Base-by-base conservation (phyloP, 2,329 filamentous ascomycete genomes). In the Verticillium nonalfalfae region DNA sequence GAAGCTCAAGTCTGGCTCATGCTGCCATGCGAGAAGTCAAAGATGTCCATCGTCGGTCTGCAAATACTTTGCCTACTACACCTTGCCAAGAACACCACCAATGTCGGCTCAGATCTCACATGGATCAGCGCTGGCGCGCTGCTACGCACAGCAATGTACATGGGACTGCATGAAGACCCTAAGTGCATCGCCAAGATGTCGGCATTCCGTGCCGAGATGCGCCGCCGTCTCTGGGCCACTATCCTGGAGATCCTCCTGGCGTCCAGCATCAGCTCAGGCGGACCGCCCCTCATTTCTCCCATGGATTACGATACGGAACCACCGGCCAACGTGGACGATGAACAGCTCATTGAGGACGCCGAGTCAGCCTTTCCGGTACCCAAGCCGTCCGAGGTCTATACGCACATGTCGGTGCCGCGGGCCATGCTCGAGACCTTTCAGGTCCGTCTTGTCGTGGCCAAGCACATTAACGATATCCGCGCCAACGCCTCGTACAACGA, bases 111-210 rank as follows among this genome's bases (percentile, higher is more conserved):
- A 5, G 83, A 86, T 63, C 68, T 85, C 4, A 73, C 77, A 1
- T 86, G 82, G 82, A 76, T 83, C 36, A 75, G 79, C 1, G 73
- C 78, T 0, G 84, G 84, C 0, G 70, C 74, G 0, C 63, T 86
- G 11, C 62, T 85, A n/a, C 75, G 84, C 11, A 78, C 77, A 7
- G 85, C 83, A 59, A 80, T 87, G 68, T 78, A 78, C 60, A 85
- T 86, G 77, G 84, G 85, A 3, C 73, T 86, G 6, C 83, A 87
- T 67, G 78, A 82, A 1, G 85, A 87, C 60, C 84, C 85, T 0
- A 75, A 73, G 35, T 72, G 77, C 61, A 76, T 85, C 4, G 74
- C 76, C 7, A 74, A 76, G 21, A 80, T 83, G 75, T 76, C 79
- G 2, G 67, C 72, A 0, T 76, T 81, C 39, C 74, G 77, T 21